Percentiles rank a stretch among this genome's conserved stretches.
phyloP scores from a whole-genome alignment of 2,329 filamentous ascomycete genomes.

The Diplocarpon rosae region DNA sequence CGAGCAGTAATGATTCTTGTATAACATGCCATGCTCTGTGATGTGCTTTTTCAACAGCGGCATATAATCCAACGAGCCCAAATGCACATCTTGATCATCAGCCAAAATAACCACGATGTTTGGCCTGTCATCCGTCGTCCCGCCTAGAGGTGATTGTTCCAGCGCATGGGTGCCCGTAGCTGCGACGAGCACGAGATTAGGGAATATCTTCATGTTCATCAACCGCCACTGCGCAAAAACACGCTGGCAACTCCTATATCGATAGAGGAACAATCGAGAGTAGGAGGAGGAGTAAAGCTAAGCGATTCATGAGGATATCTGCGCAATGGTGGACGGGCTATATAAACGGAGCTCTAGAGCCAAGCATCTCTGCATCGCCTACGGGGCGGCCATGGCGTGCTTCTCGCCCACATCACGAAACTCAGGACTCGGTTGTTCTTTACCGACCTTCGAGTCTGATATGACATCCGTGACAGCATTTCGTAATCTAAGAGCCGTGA shows the following conservation, averaged over 20 bases:
- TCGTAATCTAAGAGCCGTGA: too few species aligned
- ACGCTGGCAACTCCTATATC: too few species aligned
- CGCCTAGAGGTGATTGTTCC: conserved; percentile 7
- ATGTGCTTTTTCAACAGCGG: conserved; percentile 43
- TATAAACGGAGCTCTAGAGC: not conserved
- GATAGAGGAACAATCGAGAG: not conserved
- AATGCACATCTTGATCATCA: conserved; percentile 52
- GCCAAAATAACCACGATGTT: conserved; percentile 54
- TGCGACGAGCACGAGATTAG: conserved; percentile 7
- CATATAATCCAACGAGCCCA: conserved; percentile 48
- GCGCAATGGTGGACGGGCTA: too few species aligned
- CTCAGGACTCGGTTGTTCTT: too few species aligned
- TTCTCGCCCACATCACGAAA: not conserved
- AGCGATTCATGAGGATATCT: too few species aligned
- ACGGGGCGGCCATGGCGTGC: not conserved
- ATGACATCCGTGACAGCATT: too few species aligned
- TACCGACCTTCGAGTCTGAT: too few species aligned
- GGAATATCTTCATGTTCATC: conserved; percentile 5
- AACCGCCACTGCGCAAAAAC: not conserved
- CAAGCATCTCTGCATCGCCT: not conserved
- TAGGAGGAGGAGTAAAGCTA: not conserved
- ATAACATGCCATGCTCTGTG: conserved; percentile 43
- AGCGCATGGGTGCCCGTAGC: conserved; percentile 8
- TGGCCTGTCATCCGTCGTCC: conserved; percentile 24
- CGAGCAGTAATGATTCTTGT: conserved; percentile 48